Conservation (phyloP, 192 early-diverging fungal species). For the Hyaloraphidium curvatum region DNA sequence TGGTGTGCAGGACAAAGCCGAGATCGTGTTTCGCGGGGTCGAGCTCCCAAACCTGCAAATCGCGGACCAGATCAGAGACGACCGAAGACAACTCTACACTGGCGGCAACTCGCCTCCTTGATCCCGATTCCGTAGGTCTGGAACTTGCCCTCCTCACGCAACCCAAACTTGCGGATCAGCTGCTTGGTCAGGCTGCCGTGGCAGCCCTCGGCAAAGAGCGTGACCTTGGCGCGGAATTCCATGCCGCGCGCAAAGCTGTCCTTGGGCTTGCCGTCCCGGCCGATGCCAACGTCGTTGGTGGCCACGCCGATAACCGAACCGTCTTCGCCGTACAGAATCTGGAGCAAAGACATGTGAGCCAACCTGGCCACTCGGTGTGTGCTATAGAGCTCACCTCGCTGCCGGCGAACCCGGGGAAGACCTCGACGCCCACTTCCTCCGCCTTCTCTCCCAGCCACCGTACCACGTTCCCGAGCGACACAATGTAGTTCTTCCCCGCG, state of each 20-base stretch:
- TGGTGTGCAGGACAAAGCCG: constrained; percentile 64
- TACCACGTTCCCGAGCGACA: constrained; percentile 81
- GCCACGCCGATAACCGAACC: constrained; percentile 82
- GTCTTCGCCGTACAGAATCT: constrained; percentile 75
- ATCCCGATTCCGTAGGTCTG: constrained; percentile 93
- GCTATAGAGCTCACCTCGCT: constrained; percentile 39
- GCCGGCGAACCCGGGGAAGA: constrained; percentile 83
- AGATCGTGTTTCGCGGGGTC: constrained; percentile 41
- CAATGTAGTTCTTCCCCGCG: constrained; percentile 92
- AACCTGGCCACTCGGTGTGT: background rate
- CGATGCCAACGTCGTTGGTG: constrained; percentile 87
- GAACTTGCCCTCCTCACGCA: constrained; percentile 64
- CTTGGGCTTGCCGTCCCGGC: constrained; percentile 71
- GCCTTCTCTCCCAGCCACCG: constrained; percentile 94
- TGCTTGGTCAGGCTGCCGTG: constrained; percentile 90
- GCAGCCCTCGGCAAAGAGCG: constrained; percentile 94
- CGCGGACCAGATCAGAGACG: background rate
- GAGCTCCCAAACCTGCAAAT: constrained; percentile 69
- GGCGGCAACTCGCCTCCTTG: constrained; percentile 53
- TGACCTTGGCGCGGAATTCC: constrained; percentile 82
- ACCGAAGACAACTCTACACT: background rate
- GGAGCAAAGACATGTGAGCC: background rate
- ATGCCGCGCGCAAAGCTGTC: constrained; percentile 86
- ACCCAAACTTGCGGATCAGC: constrained; percentile 65
- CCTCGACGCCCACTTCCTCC: constrained; percentile 84